Base-by-base conservation (phyloP, 495 filamentous ascomycete genomes). In the Lindgomyces ingoldianus region DNA sequence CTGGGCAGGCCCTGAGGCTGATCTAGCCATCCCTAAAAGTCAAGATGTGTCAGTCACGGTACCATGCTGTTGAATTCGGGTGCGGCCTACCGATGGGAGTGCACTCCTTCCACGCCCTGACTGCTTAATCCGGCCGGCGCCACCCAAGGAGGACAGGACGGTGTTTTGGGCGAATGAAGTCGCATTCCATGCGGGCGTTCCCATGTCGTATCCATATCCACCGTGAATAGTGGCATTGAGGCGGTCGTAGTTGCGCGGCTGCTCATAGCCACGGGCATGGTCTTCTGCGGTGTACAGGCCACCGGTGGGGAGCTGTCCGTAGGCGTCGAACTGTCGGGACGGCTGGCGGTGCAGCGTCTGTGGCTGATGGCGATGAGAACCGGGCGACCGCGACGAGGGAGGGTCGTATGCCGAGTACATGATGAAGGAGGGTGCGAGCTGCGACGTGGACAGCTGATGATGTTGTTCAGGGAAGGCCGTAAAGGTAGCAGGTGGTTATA, bases 341-440 rank as follows among this genome's bases (percentile, higher is more conserved):
- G 88, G 75, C 74, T 89, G 82, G 69, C 84, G 83, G 69, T 87
- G 85, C 44, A 91, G 80, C 33, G 85, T 84, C 67, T 87, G 82
- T 41, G 85, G 82, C 52, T 81, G 84, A 71, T 85, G 84, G 65
- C 84, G 82, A 69, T 84, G 84, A 51, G 83, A 82, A 64, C 82
- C 82, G 59, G 84, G 84, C 64, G 84, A 86, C 68, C 84, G 84
- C 72, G 83, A 80, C 44, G 81, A 78, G 30, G 80, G 74, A 69
- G 81, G 77, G 60, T 84, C 83, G 78, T 85, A 83, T 33, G 63
- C 42, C 18, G 58, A 60, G 79, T 85, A 86, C 80, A 85, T 84
- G 64, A 74, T 79, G 78, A 74, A 83, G 46, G 54, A 29, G 22
- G 39, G n/a, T 54, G 45, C 19, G 10, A 45, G 30, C 33, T 4